Base-by-base conservation (phyloP, 2,329 filamentous ascomycete species). In the Fonsecaea monophora region DNA sequence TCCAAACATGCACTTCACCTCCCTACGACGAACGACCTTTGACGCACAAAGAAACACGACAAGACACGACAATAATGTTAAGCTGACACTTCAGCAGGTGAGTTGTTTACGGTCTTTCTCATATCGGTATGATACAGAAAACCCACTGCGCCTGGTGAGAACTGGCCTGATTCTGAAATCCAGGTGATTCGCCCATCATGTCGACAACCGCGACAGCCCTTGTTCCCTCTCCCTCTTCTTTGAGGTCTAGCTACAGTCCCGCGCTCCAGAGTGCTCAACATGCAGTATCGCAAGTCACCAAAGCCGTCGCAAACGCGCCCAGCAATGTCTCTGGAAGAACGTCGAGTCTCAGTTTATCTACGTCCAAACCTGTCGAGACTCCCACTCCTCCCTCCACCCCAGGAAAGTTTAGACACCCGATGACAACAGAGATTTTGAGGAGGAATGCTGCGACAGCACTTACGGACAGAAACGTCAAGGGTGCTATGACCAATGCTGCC, bases 321-420 rank as follows among this genome's bases (percentile, higher is more conserved):
- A 54, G 37, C 15, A 42, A 59, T 53, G 25, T 66, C 13, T 34
- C 37, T 18, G 32, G 35, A 58, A 64, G 25, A 45, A 45, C 59
- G 32, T 59, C 62, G 37, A 45, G 42, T 21, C 9, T 54, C 25
- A 21, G 59, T 12, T 30, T 55, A 18, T 56, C 62, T 21, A 30
- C 65, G 3, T 55, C 60, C 12, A 63, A 63, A 32, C 25, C 60
- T 3, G 42, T 25, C 3, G 21, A 38, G 3, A 1, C 55, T 38
- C 34, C 79, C 38, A 77, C 74, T 68, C 73, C 76, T 57, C 67
- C 73, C 40, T 72, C 76, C 55, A 68, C 72, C 15, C 81, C 92
- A 6, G 94, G 94, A 63, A 92, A 89, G 76, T 99, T 95, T 94
- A 87, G 89, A 75, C 95, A 99, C 78, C 95, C 95, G 38, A 89